Base-by-base conservation (phyloP, 495 filamentous ascomycete genomes). In the Xylaria bambusicola region DNA sequence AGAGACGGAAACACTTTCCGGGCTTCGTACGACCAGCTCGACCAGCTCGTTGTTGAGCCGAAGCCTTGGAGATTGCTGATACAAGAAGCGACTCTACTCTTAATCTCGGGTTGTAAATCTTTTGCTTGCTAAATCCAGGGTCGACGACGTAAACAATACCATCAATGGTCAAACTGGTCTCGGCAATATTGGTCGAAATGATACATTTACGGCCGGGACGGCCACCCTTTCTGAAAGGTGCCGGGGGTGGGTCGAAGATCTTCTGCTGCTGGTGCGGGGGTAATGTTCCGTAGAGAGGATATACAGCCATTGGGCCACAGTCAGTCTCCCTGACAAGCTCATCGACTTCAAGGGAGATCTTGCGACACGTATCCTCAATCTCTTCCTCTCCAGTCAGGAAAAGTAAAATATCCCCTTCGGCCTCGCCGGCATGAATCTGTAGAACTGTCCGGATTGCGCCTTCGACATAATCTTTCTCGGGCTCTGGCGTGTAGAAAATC, bases 61-160 rank as follows among this genome's bases (percentile, higher is more conserved):
- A 98, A 12, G 95, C 95, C 75, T 96, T 97, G 31, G 93, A 97
- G 53, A 98, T 98, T 4, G 95, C 90, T 12, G 95, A 96, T 5
- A 99, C 93, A 5, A 99, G 78, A 1, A 99, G 79, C 0, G 95
- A 98, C 73, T 99, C 95, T 40, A 98, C 93, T 69, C 95, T 89
- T 56, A 97, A 90, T 52, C 95, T 87, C 23, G 95, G 93, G 69
- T 98, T 97, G 82, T 98, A 99, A 62, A 99, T 92, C 76, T 99
- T 99, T 71, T 99, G 95, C 80, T 99, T 99, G 72, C 90, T 96
- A 77, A 99, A 99, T 20, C 95, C 95, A 6, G 95, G 94, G 69
- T 99, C 95, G 8, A 99, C 93, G 17, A 99, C 95, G 63, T 97
- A 99, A 23, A 99, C 95, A 59, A 99, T 98, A 69, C 95, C 95